phyloP scores from a whole-genome alignment of 2,329 filamentous ascomycete species.

The Fusarium luffae region DNA sequence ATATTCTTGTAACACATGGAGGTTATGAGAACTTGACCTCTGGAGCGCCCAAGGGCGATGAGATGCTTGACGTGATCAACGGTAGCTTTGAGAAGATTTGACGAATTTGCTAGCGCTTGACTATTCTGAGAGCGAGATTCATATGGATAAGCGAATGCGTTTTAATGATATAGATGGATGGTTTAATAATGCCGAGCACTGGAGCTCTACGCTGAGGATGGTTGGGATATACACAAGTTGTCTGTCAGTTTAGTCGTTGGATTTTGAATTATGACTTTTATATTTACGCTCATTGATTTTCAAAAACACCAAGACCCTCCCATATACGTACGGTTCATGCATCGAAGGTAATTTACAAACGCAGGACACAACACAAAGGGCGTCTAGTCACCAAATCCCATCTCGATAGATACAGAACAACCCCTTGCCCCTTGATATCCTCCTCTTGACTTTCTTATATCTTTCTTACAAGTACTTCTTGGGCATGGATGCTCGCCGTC shows the following conservation, averaged over 20 bases:
- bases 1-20: constrained; percentile 80
- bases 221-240: background rate
- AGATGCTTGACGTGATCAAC: constrained; percentile 73
- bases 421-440: background rate
- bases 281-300: constrained; percentile 40
- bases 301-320: constrained; percentile 24
- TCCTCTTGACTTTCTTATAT: constrained; percentile 4
- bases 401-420: constrained; percentile 25
- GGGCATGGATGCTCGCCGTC: constrained; percentile 77
- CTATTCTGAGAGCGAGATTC: background rate
- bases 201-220: constrained; percentile 9
- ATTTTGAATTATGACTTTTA: constrained; percentile 16
- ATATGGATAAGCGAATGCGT: background rate
- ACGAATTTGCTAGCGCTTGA: background rate
- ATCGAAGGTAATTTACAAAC: constrained; percentile 41
- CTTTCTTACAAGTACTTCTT: constrained; percentile 84
- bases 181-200: background rate
- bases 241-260: background rate
- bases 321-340: constrained; percentile 34
- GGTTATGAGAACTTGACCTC: constrained; percentile 87
- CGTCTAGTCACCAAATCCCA: constrained; percentile 24
- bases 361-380: constrained; percentile 11
- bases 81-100: constrained; percentile 46
- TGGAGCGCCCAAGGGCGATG: constrained; percentile 76
- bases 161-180: constrained; percentile 5